Evolutionary conservation across 495 filamentous ascomycete species (phyloP).

Genomic region (Xylaria acuta): DNA sequence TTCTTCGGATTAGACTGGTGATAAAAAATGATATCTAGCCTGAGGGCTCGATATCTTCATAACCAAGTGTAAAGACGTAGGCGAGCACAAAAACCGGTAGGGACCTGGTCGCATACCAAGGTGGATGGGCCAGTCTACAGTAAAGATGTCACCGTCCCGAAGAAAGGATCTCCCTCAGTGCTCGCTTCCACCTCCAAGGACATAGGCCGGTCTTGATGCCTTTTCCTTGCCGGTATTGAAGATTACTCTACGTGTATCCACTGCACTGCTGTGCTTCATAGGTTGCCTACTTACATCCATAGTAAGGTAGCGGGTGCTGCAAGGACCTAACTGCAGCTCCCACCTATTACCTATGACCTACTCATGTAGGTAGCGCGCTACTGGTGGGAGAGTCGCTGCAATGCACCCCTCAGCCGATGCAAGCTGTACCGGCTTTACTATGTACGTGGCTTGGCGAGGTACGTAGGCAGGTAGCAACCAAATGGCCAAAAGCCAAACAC

Average conservation of each 20-base stretch:
- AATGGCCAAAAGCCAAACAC: neutral
- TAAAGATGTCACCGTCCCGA: neutral
- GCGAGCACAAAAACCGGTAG: neutral
- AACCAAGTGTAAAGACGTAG: neutral
- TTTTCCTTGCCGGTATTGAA: neutral
- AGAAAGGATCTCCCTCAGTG: neutral
- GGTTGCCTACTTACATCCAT: neutral
- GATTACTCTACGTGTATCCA: conserved; percentile 7
- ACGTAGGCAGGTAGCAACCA: neutral
- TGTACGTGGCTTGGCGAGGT: conserved; percentile 21
- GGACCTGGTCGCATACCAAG: neutral
- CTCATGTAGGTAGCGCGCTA: neutral
- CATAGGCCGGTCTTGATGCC: neutral
- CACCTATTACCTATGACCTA: too few relatives aligned
- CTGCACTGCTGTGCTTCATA: neutral
- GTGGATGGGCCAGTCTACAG: neutral
- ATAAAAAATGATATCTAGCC: neutral
- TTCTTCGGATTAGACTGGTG: neutral
- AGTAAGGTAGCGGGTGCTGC: conserved; percentile 18
- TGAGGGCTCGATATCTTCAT: neutral
- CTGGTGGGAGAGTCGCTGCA: conserved; percentile 20
- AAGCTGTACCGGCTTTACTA: conserved; percentile 18
- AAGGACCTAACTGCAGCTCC: conserved; percentile 22
- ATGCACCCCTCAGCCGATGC: conserved; percentile 26
- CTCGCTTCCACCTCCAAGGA: conserved; percentile 11